Percentiles rank a stretch among this genome's conserved stretches.
Conservation (phyloP, 306 rosid genomes). For the Malus sylvestris region DNA sequence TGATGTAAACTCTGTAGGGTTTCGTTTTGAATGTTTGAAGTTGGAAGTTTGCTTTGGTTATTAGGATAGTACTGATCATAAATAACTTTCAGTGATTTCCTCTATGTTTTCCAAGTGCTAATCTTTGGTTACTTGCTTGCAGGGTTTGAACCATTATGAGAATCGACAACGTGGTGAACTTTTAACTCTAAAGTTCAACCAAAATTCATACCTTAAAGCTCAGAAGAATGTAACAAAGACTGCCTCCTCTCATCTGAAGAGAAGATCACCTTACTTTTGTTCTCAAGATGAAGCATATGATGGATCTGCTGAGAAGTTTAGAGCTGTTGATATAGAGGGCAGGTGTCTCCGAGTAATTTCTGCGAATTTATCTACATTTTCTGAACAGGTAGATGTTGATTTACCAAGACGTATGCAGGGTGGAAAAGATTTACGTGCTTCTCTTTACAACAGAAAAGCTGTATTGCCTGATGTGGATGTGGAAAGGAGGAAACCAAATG, state of each 20-base stretch:
- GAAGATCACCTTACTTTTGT: constrained; percentile 31
- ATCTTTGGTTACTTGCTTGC: constrained; percentile 21
- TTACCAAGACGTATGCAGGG: constrained; percentile 39
- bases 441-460: constrained; percentile 31
- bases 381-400: constrained; percentile 37
- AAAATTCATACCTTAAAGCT: constrained; percentile 25
- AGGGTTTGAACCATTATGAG: constrained; percentile 50
- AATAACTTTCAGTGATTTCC: background rate
- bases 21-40: background rate
- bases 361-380: constrained; percentile 29
- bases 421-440: constrained; percentile 36
- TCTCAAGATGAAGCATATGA: constrained; percentile 47
- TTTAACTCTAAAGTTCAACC: constrained; percentile 21
- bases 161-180: constrained; percentile 28
- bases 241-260: constrained; percentile 46
- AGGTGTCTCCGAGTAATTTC: constrained; percentile 34
- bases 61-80: background rate
- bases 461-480: constrained; percentile 28
- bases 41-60: background rate
- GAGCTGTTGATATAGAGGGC: constrained; percentile 48
- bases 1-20: background rate
- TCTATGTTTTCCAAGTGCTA: constrained; percentile 11
- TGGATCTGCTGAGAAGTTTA: constrained; percentile 49
- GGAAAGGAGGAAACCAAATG: constrained; percentile 44
- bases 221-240: constrained; percentile 30